Percentiles rank a stretch among this genome's conserved stretches.
These are phyloP conservation scores for Collybia nuda DNA, from an alignment of 768 basidiomycete genomes.

Conservation along the genomic window DNA sequence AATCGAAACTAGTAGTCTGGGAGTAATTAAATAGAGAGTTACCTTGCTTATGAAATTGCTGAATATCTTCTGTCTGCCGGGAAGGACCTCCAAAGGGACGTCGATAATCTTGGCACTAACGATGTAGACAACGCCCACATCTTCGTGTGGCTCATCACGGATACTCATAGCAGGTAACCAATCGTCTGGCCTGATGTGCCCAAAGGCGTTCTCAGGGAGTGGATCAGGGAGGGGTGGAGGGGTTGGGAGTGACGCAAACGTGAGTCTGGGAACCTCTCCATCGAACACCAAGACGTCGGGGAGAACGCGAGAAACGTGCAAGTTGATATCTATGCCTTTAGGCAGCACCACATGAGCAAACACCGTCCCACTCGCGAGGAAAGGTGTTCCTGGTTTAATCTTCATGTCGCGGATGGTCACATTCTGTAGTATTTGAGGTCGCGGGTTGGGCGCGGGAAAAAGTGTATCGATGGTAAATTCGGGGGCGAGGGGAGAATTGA, in stretches of 20 bases:
- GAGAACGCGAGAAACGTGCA: constrained; percentile 62
- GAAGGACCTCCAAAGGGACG: constrained; percentile 75
- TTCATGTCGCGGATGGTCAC: constrained; percentile 80
- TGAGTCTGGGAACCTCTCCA: constrained; percentile 52
- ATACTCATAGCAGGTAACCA: constrained; percentile 57
- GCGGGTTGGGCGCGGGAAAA: constrained; percentile 68
- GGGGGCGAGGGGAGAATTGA: constrained; percentile 57
- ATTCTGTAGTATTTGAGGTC: constrained; percentile 65
- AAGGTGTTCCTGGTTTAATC: constrained; percentile 49
- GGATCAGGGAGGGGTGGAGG: constrained; percentile 63
- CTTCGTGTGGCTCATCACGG: constrained; percentile 39
- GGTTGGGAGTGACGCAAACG: constrained; percentile 13
- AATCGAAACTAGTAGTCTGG: constrained; percentile 5
- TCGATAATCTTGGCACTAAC: constrained; percentile 70
- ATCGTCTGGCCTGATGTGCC: constrained; percentile 65
- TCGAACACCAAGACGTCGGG: constrained; percentile 82
- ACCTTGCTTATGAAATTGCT: constrained; percentile 80
- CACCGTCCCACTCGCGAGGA: constrained; percentile 73
- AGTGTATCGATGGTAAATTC: constrained; percentile 41
- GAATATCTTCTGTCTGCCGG: constrained; percentile 76
- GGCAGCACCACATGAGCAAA: constrained; percentile 68
- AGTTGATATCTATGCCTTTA: constrained; percentile 60
- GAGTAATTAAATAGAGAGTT: constrained; percentile 1
- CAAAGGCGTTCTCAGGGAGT: constrained; percentile 72
- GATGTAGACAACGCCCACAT: constrained; percentile 52